Base-by-base conservation (phyloP, 306 rosid species). In the Dalbergia cultrata region DNA sequence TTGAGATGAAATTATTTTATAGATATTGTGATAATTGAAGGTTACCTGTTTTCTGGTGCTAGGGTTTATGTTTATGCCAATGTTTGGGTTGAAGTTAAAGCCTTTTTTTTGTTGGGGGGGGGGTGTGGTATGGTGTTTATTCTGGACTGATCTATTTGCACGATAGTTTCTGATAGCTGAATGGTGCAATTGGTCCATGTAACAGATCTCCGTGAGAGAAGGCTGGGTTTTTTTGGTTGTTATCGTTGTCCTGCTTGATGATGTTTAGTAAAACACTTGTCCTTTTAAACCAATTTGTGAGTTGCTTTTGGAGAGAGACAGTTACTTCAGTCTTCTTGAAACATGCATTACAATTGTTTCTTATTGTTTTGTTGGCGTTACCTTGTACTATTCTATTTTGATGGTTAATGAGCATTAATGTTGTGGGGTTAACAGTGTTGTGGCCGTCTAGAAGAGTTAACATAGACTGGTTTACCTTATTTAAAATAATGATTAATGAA, bases 401-500 rank as follows among this genome's bases (percentile, higher is more conserved):
- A 10, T 73, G 22, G 6, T 34, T 37, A 9, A 21, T 9, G 1
- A 4, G 39, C 11, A 5, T 59, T 22, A 34, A 65, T 50, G 56
- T 53, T 64, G 39, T 6, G 5, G 41, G 17, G 3, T 62, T 53
- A 22, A 43, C 52, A 8, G 16, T 19, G 3, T 45, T 65, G 49
- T 44, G 6, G 0, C 26, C 13, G 52, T 72, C 31, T 9, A 44
- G 14, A 64, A 74, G 19, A 8, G 60, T 63, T 37, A 8, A 5
- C 3, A 11, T 58, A 5, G 4, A 61, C 3, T 61, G 45, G 43
- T 69, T 69, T 3, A 10, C 34, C n/a, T 63, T 31, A 47, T 26
- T 56, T 59, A 62, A 43, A 26, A 10, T 75, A 39, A 74, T 41
- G 58, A 34, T 50, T 79, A 31, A 74, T 39, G 59, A 43, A 58